These are phyloP conservation scores for Exophiala calicioides DNA, from an alignment of 2,329 filamentous ascomycete genomes.

Conservation along the genomic window DNA sequence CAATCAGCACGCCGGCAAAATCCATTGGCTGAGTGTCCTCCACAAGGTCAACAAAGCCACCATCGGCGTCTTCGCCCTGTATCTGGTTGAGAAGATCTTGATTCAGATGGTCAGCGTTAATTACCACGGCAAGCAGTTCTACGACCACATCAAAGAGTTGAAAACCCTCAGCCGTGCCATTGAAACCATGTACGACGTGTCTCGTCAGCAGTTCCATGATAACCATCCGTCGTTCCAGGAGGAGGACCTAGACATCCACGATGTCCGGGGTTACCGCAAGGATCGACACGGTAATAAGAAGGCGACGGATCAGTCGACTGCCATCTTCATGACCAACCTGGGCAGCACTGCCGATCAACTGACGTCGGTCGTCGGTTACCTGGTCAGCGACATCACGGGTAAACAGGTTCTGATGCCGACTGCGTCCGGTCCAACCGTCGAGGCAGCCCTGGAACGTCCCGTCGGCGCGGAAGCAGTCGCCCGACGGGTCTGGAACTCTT, in stretches of 20 bases:
- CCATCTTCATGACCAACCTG: slow-evolving; percentile 20
- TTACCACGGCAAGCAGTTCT: slow-evolving; percentile 24
- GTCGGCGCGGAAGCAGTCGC: slow-evolving; percentile 37
- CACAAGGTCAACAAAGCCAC: slow-evolving; percentile 23
- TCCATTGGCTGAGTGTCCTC: slow-evolving; percentile 18
- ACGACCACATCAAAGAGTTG: slow-evolving; percentile 24
- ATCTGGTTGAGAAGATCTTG: slow-evolving; percentile 32
- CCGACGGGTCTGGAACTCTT: slow-evolving; percentile 37
- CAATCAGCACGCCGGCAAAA: slow-evolving; percentile 12
- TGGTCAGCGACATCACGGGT: slow-evolving; percentile 22
- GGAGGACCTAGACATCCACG: slow-evolving; percentile 23
- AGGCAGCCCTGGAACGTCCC: slow-evolving; percentile 34
- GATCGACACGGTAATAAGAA: slow-evolving; percentile 12
- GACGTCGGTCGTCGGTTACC: slow-evolving; percentile 16
- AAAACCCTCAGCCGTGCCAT: slow-evolving; percentile 19
- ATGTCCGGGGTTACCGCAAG: slow-evolving; percentile 18
- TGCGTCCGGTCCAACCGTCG: slow-evolving; percentile 33
- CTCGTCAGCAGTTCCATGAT: slow-evolving; percentile 14
- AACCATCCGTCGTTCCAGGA: slow-evolving; percentile 14
- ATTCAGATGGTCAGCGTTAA: slow-evolving; percentile 24
- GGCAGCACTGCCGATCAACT: slow-evolving; percentile 16
- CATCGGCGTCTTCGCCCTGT: slow-evolving; percentile 37
- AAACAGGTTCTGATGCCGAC: slow-evolving; percentile 23
- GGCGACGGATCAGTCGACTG: slow-evolving; percentile 11
- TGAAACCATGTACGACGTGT: slow-evolving; percentile 24